These are phyloP conservation scores for Wickerhamiella sergipiensis DNA, from an alignment of 805 yeast species.

Conservation along the genomic window DNA sequence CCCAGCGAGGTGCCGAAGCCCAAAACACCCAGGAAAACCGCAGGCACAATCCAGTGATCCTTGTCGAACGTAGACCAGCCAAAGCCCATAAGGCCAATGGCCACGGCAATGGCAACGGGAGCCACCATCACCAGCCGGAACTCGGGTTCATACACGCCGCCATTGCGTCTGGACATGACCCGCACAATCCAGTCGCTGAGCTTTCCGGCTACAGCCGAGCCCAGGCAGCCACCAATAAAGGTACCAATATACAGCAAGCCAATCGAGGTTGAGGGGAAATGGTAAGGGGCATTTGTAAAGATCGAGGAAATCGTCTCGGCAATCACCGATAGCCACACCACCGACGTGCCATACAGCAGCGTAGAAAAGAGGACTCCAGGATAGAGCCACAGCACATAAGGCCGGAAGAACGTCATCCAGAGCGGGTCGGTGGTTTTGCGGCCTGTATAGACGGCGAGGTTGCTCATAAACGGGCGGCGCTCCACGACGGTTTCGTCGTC, in stretches of 20 bases:
- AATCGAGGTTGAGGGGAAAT: constrained; percentile 32
- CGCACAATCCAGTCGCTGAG: constrained; percentile 37
- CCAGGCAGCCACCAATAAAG: constrained; percentile 43
- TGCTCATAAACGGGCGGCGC: constrained; percentile 20
- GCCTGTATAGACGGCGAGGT: constrained; percentile 35
- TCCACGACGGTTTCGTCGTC: background rate
- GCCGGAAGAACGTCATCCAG: constrained; percentile 44
- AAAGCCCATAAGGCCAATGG: constrained; percentile 46
- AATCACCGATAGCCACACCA: constrained; percentile 50
- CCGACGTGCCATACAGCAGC: constrained; percentile 40
- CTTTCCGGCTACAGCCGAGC: constrained; percentile 41
- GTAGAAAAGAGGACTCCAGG: constrained; percentile 41
- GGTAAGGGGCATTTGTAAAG: constrained; percentile 33
- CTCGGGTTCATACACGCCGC: constrained; percentile 51
- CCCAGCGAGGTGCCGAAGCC: constrained; percentile 50
- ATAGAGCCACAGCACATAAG: constrained; percentile 35
- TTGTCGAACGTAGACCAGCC: constrained; percentile 41
- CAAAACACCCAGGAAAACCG: constrained; percentile 40
- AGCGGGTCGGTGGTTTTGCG: constrained; percentile 36
- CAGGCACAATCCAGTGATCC: constrained; percentile 45
- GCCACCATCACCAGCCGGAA: constrained; percentile 41
- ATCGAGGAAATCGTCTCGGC: constrained; percentile 42
- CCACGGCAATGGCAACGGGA: constrained; percentile 32
- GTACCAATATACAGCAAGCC: constrained; percentile 45
- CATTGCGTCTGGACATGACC: constrained; percentile 30